A percentile compares a stretch with the other conserved stretches of the same genome.
Conservation (phyloP, 208 protist genomes). For the Crithidia expoeki region DNA sequence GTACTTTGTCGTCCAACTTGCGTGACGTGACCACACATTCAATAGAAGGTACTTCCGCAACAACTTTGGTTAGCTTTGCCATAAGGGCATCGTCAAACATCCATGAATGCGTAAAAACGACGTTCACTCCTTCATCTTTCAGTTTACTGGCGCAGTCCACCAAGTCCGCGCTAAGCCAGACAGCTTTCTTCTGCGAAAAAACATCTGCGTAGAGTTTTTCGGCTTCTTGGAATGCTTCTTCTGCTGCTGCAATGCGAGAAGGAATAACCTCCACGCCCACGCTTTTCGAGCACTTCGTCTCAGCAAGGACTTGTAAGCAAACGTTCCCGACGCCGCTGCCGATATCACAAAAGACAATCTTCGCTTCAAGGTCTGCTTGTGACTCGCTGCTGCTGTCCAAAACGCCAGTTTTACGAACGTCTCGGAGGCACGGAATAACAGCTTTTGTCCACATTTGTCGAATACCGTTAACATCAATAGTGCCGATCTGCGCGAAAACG, state of each 20-base stretch:
- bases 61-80: slow-evolving; percentile 56
- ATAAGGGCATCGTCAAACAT: slow-evolving; percentile 88
- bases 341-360: slow-evolving; percentile 83
- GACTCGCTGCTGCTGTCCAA: slow-evolving; percentile 32
- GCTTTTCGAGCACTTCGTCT: slow-evolving; percentile 69
- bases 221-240: slow-evolving; percentile 49
- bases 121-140: slow-evolving; percentile 62
- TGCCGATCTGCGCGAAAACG: slow-evolving; percentile 81
- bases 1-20: slow-evolving; percentile 56
- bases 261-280: slow-evolving; percentile 85
- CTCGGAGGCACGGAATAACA: slow-evolving; percentile 51
- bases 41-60: slow-evolving; percentile 59
- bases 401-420: slow-evolving; percentile 12
- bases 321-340: slow-evolving; percentile 86
- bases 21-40: slow-evolving; percentile 80
- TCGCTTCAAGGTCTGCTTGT: slow-evolving; percentile 44
- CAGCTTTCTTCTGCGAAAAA: slow-evolving; percentile 61
- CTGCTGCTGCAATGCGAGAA: slow-evolving; percentile 57
- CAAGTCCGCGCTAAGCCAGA: slow-evolving; percentile 75
- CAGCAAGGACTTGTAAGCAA: slow-evolving; percentile 80
- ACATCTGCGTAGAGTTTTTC: slow-evolving; percentile 53
- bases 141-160: slow-evolving; percentile 55
- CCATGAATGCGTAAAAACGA: slow-evolving; percentile 82
- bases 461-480: slow-evolving; percentile 71
- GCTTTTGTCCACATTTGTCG: slow-evolving; percentile 78